Evolutionary conservation across 2,329 filamentous ascomycete genomes (phyloP).

Genomic region (Paracoccidioides brasiliensis): DNA sequence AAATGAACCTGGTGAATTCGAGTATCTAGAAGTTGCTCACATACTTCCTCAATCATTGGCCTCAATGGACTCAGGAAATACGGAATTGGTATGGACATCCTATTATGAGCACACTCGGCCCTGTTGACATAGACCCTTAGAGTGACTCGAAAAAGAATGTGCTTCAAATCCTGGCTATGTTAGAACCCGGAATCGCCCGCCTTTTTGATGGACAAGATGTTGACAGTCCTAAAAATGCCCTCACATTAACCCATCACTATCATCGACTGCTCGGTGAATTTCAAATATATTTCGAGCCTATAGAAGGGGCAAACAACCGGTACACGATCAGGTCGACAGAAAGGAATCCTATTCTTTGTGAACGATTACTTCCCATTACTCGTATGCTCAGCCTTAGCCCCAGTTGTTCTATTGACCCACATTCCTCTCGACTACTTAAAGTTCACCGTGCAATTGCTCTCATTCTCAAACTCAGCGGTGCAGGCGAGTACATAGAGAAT

Average conservation of each 20-base stretch:
- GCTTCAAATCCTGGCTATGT: constrained; percentile 29
- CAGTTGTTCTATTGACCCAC: constrained; percentile 19
- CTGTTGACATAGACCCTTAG: constrained; percentile 3
- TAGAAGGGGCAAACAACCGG: constrained; percentile 9
- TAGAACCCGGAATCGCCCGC: constrained; percentile 23
- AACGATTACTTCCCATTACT: constrained; percentile 17
- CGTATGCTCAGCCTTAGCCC: constrained; percentile 18
- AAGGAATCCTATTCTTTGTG: constrained; percentile 8
- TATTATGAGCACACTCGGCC: not conserved
- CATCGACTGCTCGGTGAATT: constrained; percentile 10
- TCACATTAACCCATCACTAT: not conserved
- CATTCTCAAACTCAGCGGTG: constrained; percentile 23
- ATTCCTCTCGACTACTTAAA: constrained; percentile 22
- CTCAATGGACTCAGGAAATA: constrained; percentile 2
- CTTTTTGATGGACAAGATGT: constrained; percentile 28
- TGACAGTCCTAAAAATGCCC: constrained; percentile 8
- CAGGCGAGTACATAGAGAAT: constrained; percentile 22
- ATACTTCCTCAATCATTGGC: constrained; percentile 12
- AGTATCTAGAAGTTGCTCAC: constrained; percentile 12
- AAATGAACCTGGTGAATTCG: constrained; percentile 2
- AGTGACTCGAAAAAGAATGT: constrained; percentile 19
- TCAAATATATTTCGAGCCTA: constrained; percentile 17
- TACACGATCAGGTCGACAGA: constrained; percentile 15
- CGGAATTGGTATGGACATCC: constrained; percentile 8
- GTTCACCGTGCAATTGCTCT: constrained; percentile 23